phyloP scores from a whole-genome alignment of 805 yeast genomes.

The Starmerella apicola region DNA sequence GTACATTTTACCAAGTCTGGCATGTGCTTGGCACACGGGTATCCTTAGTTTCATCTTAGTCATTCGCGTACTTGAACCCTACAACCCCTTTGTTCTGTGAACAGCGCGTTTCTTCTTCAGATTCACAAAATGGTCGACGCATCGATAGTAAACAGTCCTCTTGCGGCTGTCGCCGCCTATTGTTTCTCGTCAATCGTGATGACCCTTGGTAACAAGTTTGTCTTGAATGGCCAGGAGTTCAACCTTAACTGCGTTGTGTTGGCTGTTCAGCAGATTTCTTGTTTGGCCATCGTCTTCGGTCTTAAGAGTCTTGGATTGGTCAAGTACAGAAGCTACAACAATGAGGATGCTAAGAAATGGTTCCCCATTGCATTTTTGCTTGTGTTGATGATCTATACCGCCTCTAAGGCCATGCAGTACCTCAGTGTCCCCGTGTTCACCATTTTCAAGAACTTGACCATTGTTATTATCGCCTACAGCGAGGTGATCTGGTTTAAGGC shows the following conservation, averaged over 20 bases:
- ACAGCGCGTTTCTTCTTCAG: too few species aligned
- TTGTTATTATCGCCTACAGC: constrained; percentile 93
- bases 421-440: constrained; percentile 93
- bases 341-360: constrained; percentile 85
- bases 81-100: too few species aligned
- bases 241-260: constrained; percentile 79
- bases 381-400: constrained; percentile 90
- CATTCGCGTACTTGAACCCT: too few species aligned
- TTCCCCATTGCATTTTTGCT: constrained; percentile 82
- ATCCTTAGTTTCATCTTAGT: too few species aligned
- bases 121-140: too few species aligned
- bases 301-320: constrained; percentile 65
- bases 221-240: constrained; percentile 65
- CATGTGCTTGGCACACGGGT: too few species aligned
- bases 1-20: too few species aligned
- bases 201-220: constrained; percentile 96
- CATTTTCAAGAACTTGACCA: constrained; percentile 93
- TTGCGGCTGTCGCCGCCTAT: constrained; percentile 38
- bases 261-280: constrained; percentile 79
- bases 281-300: constrained; percentile 59
- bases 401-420: constrained; percentile 86
- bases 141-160: constrained; percentile 25
- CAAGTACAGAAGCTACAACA: constrained; percentile 74
- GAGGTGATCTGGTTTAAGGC: constrained; percentile 98
- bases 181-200: constrained; percentile 89